Base-by-base conservation (phyloP, 1,284 basidiomycete species). In the Fomes fomentarius region DNA sequence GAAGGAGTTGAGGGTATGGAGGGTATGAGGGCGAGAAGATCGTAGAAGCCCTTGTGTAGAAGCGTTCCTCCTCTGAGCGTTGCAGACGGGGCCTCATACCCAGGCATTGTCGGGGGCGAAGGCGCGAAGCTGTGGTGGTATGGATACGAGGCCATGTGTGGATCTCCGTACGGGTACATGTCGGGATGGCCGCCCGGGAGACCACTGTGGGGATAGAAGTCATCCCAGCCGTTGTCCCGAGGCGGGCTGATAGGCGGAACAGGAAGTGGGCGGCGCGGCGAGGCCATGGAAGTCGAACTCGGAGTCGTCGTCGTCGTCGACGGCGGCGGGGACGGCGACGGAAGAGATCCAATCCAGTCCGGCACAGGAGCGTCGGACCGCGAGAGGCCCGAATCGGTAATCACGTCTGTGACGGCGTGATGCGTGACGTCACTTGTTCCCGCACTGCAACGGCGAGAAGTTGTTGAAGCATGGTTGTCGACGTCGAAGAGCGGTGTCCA, bases 1-100 rank as follows among this genome's bases (percentile, higher is more conserved):
- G 84, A 84, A 63, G 84, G 82, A 3, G 83, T 87, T 49, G 84
- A 84, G 63, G 84, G 82, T 2, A 83, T 86, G 9, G 66, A 67
- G 47, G 86, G 86, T 58, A 91, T 87, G 76, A 90, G 79, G n/a
- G 89, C 78, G 34, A 94, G 77, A 28, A 95, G 79, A 74, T 95
- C 91, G 72, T 92, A 91, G 76, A 94, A 95, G 7, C 92, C 93
- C 58, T 87, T 86, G 76, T 93, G 91, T 30, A 92, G 74, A 41
- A 93, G 72, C 11, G 89, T 88, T 19, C 87, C 89, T 9, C 77
- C 81, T 45, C 82, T 81, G 52, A 89, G 72, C 50, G 80, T 79
- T 8, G 76, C 76, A n/a, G 68, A 38, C 58, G 62, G 41, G 69
- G 78, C 73, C 55, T 78, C 74, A 62, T 76, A 74, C 30, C 71